phyloP scores from a whole-genome alignment of 805 yeast genomes.

The Sugiyamaella qingdaonensis region DNA sequence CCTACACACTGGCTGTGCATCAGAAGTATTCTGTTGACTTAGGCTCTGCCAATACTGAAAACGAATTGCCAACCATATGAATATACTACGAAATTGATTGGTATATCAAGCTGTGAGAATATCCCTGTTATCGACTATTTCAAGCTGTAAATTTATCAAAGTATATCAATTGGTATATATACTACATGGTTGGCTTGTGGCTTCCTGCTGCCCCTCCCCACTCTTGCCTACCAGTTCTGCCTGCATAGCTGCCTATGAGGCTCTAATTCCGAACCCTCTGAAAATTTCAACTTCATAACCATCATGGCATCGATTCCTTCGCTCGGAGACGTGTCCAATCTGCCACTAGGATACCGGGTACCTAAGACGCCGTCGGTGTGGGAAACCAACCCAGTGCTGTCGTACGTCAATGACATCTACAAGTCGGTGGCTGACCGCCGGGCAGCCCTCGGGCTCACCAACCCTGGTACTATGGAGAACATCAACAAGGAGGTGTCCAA shows the following conservation, averaged over 20 bases:
- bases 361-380: conserved; percentile 40
- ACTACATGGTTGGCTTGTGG: too few relatives aligned
- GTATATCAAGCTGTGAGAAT: too few relatives aligned
- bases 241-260: background rate
- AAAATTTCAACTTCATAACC: background rate
- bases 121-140: too few relatives aligned
- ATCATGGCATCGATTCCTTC: conserved; percentile 22
- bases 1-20: too few relatives aligned
- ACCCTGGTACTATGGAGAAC: conserved; percentile 95
- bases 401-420: conserved; percentile 73
- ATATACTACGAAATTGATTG: too few relatives aligned
- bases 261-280: background rate
- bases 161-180: too few relatives aligned
- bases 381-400: conserved; percentile 79
- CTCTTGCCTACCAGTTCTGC: background rate
- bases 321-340: conserved; percentile 25
- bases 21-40: too few relatives aligned
- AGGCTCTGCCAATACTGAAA: too few relatives aligned
- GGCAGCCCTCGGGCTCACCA: conserved; percentile 70
- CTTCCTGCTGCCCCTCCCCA: background rate
- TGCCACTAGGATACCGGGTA: conserved; percentile 16
- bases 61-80: too few relatives aligned
- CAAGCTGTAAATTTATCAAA: too few relatives aligned
- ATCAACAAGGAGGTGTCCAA: conserved; percentile 88
- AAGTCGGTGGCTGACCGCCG: conserved; percentile 72